These are phyloP conservation scores for Alternaria triticimaculans DNA, from an alignment of 2,329 filamentous ascomycete species.

Conservation along the genomic window DNA sequence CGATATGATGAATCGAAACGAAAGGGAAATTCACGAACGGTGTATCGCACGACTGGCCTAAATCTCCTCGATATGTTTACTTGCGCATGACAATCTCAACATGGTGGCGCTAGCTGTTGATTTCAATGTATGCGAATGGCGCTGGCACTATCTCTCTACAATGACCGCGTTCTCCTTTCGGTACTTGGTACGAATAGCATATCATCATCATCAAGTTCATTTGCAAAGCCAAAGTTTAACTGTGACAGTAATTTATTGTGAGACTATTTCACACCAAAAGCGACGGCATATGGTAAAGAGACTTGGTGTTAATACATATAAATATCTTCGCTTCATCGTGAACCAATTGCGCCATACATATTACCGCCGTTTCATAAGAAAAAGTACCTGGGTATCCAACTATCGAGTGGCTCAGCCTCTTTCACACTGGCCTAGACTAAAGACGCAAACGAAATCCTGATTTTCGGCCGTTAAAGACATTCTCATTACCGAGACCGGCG, in stretches of 20 bases:
- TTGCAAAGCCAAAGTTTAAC: not conserved
- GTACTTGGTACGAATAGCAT: not conserved
- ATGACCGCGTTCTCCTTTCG: not conserved
- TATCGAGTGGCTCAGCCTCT: not conserved
- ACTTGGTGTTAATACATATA: not conserved
- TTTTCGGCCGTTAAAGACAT: not conserved
- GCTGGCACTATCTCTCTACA: not conserved
- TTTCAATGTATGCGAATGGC: not conserved
- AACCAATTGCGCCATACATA: not conserved
- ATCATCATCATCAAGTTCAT: not conserved
- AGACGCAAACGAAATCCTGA: not conserved
- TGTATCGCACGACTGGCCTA: not conserved
- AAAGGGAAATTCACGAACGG: not conserved
- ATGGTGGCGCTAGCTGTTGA: not conserved
- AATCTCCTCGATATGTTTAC: not conserved
- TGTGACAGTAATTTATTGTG: not conserved
- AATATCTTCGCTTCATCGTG: not conserved
- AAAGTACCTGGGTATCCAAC: conserved; percentile 1
- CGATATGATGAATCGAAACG: not conserved
- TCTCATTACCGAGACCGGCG: not conserved
- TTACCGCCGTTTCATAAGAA: not conserved
- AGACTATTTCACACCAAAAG: not conserved
- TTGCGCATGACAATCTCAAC: not conserved
- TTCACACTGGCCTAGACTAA: not conserved
- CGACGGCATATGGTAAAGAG: not conserved